These are phyloP conservation scores for Marasmius tenuissimus DNA, from an alignment of 1,284 basidiomycete species.

Conservation along the genomic window DNA sequence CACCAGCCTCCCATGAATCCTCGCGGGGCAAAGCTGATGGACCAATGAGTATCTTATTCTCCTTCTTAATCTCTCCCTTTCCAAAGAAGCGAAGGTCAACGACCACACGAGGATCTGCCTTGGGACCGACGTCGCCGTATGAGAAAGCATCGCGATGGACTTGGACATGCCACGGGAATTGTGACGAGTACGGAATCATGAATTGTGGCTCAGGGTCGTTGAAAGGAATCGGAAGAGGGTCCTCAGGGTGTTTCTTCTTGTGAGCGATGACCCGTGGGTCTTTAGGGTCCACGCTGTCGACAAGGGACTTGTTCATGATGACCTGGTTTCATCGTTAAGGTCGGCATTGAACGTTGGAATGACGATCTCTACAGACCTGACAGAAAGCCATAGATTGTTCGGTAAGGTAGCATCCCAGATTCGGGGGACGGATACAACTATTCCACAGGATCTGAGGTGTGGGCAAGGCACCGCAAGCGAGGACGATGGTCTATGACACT, in stretches of 20 bases:
- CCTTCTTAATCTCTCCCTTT: constrained; percentile 11
- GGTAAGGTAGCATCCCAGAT: too few species aligned
- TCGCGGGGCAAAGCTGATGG: background rate
- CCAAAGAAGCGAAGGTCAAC: constrained; percentile 7
- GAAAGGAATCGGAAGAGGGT: constrained; percentile 17
- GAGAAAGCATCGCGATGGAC: background rate
- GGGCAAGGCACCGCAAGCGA: too few species aligned
- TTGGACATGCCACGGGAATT: constrained; percentile 1
- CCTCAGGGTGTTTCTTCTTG: background rate
- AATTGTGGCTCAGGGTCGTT: constrained; percentile 4
- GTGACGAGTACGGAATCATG: background rate
- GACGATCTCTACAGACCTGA: too few species aligned
- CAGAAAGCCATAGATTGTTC: too few species aligned
- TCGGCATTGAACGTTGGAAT: background rate
- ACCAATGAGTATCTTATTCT: constrained; percentile 26
- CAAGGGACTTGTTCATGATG: background rate
- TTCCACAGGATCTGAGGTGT: too few species aligned
- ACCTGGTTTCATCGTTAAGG: background rate
- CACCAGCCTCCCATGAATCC: background rate
- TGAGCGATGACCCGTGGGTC: constrained; percentile 1
- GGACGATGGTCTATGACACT: background rate
- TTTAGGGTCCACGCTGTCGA: background rate
- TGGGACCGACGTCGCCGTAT: too few species aligned
- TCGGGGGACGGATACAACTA: too few species aligned
- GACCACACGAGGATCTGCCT: too few species aligned